A percentile compares a stretch with the other conserved stretches of the same genome.
These are phyloP conservation scores for Blepharisma japonicum DNA, from an alignment of 73 alveolate genomes.

Conservation along the genomic window DNA sequence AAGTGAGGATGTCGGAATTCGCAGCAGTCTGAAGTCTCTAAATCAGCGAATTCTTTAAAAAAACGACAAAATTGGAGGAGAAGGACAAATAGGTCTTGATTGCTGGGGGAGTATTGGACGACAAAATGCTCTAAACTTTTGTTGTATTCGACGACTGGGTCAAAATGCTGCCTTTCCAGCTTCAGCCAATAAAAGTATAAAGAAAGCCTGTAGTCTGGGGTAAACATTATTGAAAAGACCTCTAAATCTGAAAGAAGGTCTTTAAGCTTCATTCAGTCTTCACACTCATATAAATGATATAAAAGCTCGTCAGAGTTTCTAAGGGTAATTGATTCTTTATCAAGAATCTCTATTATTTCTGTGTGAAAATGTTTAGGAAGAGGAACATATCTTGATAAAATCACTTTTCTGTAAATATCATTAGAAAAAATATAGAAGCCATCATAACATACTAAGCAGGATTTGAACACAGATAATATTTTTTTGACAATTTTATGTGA, in stretches of 20 bases:
- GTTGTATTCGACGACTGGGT: constrained; percentile 62
- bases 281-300: constrained; percentile 35
- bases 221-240: constrained; percentile 49
- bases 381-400: neutral
- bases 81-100: constrained; percentile 47
- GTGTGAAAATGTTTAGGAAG: neutral
- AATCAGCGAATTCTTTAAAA: constrained; percentile 55
- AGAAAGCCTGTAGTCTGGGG: constrained; percentile 48
- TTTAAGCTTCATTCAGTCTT: constrained; percentile 50
- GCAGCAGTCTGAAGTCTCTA: constrained; percentile 42
- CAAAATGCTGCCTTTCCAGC: constrained; percentile 45
- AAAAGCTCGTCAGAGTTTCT: constrained; percentile 44
- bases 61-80: constrained; percentile 50
- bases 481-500: neutral
- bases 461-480: neutral
- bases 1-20: constrained; percentile 56
- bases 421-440: neutral
- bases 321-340: constrained; percentile 33
- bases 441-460: constrained; percentile 11
- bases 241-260: constrained; percentile 47
- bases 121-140: constrained; percentile 55
- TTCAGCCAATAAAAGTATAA: constrained; percentile 48
- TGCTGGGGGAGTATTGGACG: constrained; percentile 44
- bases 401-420: constrained; percentile 28
- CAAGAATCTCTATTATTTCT: constrained; percentile 36